A percentile compares a stretch with the other conserved stretches of the same genome.
phyloP scores from a whole-genome alignment of 352 stramenopile genomes.

The Phytophthora syringae region DNA sequence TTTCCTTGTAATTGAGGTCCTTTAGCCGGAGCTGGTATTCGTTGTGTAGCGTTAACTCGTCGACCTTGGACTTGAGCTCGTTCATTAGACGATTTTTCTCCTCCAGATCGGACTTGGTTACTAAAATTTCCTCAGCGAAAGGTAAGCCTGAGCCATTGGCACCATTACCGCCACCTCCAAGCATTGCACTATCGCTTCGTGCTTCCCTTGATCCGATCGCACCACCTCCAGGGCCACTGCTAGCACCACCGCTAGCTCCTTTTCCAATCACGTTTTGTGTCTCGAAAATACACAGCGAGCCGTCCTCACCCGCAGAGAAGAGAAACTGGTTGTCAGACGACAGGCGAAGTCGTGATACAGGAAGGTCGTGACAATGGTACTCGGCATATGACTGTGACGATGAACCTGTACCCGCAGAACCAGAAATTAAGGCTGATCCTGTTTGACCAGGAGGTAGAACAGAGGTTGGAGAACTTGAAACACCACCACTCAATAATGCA shows the following conservation, averaged over 20 bases:
- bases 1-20: conserved; percentile 96
- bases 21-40: conserved; percentile 96
- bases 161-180: conserved; percentile 38
- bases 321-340: conserved; percentile 93
- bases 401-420: conserved; percentile 15
- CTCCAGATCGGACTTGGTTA: conserved; percentile 94
- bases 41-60: conserved; percentile 94
- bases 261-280: conserved; percentile 65
- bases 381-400: conserved; percentile 51
- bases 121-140: conserved; percentile 93
- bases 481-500: conserved; percentile 15
- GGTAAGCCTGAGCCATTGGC: conserved; percentile 69
- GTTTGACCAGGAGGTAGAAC: conserved; percentile 20
- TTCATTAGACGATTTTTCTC: conserved; percentile 93
- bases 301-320: conserved; percentile 93
- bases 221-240: conserved; percentile 31
- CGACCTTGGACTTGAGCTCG: conserved; percentile 95
- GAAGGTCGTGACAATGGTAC: conserved; percentile 84
- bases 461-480: conserved; percentile 27
- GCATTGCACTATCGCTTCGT: conserved; percentile 39
- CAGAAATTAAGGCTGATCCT: conserved; percentile 15
- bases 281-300: conserved; percentile 92
- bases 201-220: conserved; percentile 32
- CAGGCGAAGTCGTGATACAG: conserved; percentile 72
- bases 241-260: conserved; percentile 26